These are phyloP conservation scores for Didymella keratinophila DNA, from an alignment of 2,329 filamentous ascomycete species.

Conservation along the genomic window DNA sequence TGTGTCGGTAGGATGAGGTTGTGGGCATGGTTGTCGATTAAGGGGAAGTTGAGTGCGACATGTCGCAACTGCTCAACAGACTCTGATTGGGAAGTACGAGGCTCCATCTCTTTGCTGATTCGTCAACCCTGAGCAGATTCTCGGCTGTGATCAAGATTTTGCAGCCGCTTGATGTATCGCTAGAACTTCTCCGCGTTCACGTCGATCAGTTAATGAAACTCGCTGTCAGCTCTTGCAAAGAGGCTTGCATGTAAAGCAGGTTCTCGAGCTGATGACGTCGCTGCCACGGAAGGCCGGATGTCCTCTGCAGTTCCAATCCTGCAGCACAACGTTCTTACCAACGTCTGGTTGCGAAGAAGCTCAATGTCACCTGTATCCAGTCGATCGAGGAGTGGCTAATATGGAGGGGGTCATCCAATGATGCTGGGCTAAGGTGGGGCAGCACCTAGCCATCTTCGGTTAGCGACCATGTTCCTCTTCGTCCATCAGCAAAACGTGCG, in stretches of 20 bases:
- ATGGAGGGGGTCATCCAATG: constrained; percentile 6
- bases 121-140: neutral
- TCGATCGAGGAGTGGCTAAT: constrained; percentile 5
- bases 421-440: constrained; percentile 9
- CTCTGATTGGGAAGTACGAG: constrained; percentile 24
- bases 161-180: neutral
- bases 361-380: constrained; percentile 3
- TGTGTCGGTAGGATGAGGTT: constrained; percentile 67
- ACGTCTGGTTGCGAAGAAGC: neutral
- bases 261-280: constrained; percentile 13
- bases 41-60: constrained; percentile 57
- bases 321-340: neutral
- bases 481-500: neutral
- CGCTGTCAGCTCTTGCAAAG: neutral
- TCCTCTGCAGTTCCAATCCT: neutral
- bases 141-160: neutral
- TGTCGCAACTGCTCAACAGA: constrained; percentile 45
- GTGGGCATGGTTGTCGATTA: constrained; percentile 78
- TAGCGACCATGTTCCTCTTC: neutral
- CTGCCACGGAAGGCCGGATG: constrained; percentile 5
- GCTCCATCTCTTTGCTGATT: constrained; percentile 28
- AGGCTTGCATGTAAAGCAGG: neutral
- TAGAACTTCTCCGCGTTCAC: neutral
- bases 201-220: neutral
- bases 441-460: constrained; percentile 4